Base-by-base conservation (phyloP, 169 alveolate genomes). In the Cryptosporidium canis region DNA sequence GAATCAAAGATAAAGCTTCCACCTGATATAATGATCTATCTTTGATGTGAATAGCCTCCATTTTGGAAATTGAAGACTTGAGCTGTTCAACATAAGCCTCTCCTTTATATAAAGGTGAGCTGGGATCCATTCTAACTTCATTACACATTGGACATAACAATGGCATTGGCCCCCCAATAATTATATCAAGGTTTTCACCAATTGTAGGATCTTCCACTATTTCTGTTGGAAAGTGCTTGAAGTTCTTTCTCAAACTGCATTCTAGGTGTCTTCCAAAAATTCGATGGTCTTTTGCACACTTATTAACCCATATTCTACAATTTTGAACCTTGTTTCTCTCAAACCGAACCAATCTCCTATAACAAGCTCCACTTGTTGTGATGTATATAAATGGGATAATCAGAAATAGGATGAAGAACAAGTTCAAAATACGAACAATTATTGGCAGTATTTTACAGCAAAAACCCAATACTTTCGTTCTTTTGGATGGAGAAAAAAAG, bases 281-380 rank as follows among this genome's bases (percentile, higher is more conserved):
- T 56, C 87, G 55, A 33, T 55, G 27, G 33, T 77, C 87, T 58
- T 77, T 77, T 31, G 87, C 87, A 77, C 87, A 77, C 35, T 77
- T 77, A 44, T 61, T 61, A 35, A 77, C 72, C 87, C 87, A 77
- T 24, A 77, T 77, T 37, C 87, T 77, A 45, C 87, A 77, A 61
- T 77, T 77, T 9, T 77, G 72, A 29, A 77, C 87, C 27, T 77
- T 55, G 58, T 56, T 77, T 58, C 87, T 55, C 33, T 77, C 87
- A 77, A 56, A 77, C 27, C 72, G 33, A 33, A 77, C 87, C 27
- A 77, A 41, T 58, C 87, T 77, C 12, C 77, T 39, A 27, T 77
- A 77, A 77, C 87, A 77, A 7, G 87, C 87, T 55, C 87, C 87
- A 61, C 77, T 77, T n/a, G 87, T 58, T 58, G 87, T 58, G 12